These are phyloP conservation scores for Pseudodiploospora longispora DNA, from an alignment of 2,329 filamentous ascomycete genomes.

Conservation along the genomic window DNA sequence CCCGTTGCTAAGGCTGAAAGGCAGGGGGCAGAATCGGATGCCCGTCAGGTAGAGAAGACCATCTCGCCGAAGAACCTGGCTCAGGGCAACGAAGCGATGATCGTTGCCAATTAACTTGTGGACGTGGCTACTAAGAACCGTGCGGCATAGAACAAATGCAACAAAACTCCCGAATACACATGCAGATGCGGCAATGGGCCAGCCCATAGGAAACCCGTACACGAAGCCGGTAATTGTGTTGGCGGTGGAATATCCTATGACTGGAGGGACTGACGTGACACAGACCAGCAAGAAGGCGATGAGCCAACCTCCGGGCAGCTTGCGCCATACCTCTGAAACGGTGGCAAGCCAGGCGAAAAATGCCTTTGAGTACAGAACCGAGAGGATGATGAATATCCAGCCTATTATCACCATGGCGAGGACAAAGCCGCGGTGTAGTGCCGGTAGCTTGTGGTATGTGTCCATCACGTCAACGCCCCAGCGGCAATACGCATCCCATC, in stretches of 20 bases:
- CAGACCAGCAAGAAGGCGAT: constrained; percentile 72
- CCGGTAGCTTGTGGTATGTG: constrained; percentile 48
- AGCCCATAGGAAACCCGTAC: constrained; percentile 55
- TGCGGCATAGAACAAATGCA: constrained; percentile 74
- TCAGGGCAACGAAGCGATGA: constrained; percentile 78
- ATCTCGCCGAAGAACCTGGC: constrained; percentile 82
- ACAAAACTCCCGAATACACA: constrained; percentile 70
- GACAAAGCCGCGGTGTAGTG: constrained; percentile 53
- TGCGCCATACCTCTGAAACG: constrained; percentile 67
- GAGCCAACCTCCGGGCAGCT: constrained; percentile 61
- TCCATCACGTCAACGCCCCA: constrained; percentile 33
- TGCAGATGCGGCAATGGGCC: constrained; percentile 73
- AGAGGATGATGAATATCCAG: constrained; percentile 54
- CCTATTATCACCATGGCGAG: constrained; percentile 39
- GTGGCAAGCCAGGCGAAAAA: constrained; percentile 73
- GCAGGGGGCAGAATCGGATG: constrained; percentile 86
- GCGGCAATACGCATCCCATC: constrained; percentile 25
- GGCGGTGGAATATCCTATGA: constrained; percentile 80
- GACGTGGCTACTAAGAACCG: constrained; percentile 71
- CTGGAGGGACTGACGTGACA: constrained; percentile 71
- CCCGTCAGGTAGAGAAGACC: constrained; percentile 82
- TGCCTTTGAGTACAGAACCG: constrained; percentile 68
- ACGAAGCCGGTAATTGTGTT: constrained; percentile 47
- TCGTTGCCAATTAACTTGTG: constrained; percentile 73
- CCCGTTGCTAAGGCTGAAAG: constrained; percentile 88